Evolutionary conservation across 306 rosid species (phyloP).

Genomic region (Glycine soja): DNA sequence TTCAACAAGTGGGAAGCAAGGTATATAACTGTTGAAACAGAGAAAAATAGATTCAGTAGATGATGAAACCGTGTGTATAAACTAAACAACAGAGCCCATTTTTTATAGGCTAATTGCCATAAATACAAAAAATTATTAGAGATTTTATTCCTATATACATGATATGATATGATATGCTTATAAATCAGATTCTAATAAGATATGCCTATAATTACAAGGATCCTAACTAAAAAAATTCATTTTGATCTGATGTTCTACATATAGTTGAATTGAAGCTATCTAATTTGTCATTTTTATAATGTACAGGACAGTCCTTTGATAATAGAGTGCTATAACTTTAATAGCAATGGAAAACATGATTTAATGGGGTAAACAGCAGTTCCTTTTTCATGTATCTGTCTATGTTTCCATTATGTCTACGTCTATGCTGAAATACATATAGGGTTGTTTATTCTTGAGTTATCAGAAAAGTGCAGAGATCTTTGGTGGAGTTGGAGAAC

Average conservation of each 20-base stretch:
- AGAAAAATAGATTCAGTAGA: no score
- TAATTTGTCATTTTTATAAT: constrained; percentile 46
- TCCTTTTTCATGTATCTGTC: constrained; percentile 14
- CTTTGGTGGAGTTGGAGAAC: constrained; percentile 74
- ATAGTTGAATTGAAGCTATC: constrained; percentile 33
- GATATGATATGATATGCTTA: no score
- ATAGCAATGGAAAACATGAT: constrained; percentile 83
- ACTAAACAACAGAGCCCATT: no score
- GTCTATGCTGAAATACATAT: constrained; percentile 31
- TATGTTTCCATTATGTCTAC: constrained; percentile 10
- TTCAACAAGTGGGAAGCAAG: constrained; percentile 88
- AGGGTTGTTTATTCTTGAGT: constrained; percentile 37
- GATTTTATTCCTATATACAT: no score
- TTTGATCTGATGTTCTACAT: background rate
- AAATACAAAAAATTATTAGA: no score
- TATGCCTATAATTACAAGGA: no score
- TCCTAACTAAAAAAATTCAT: background rate
- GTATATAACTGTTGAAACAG: constrained; percentile 44
- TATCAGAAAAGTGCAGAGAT: constrained; percentile 70
- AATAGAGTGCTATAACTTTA: constrained; percentile 81
- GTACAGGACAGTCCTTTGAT: constrained; percentile 74
- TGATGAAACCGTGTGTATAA: no score
- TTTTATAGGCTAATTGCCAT: no score
- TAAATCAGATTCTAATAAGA: no score
- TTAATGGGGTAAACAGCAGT: constrained; percentile 67